Conservation (phyloP, 83 land plant genomes). For the Thuja plicata region DNA sequence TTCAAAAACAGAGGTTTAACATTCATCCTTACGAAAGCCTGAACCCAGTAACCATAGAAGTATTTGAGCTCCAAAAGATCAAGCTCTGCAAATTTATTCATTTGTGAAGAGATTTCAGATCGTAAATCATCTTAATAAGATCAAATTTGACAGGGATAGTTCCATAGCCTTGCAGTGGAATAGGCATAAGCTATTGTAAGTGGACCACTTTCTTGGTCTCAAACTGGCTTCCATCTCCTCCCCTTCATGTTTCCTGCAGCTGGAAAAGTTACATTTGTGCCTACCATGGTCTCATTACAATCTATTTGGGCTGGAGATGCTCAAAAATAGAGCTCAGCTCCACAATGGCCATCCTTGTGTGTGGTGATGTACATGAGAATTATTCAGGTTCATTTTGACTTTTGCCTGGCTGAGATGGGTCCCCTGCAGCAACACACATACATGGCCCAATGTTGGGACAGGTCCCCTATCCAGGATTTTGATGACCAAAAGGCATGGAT, state of each 20-base stretch:
- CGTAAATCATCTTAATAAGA: no score
- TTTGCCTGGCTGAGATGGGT: no score
- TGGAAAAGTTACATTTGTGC: not conserved
- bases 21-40: not conserved
- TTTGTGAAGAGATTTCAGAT: no score
- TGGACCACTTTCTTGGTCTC: not conserved
- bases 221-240: not conserved
- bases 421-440: no score
- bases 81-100: no score
- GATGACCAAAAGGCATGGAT: no score
- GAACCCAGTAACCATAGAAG: not conserved
- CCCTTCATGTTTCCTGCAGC: not conserved
- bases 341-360: not conserved
- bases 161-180: not conserved
- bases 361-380: no score
- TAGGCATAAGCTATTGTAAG: not conserved
- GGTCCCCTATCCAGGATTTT: no score
- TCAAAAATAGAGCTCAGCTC: not conserved
- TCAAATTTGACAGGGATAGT: no score
- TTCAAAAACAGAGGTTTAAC: not conserved
- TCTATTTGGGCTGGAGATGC: not conserved
- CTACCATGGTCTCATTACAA: not conserved
- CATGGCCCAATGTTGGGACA: no score
- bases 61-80: not conserved
- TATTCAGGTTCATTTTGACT: no score